A percentile compares a stretch with the other conserved stretches of the same genome.
Conservation (phyloP, 345 rosid genomes). For the Viola odorata region DNA sequence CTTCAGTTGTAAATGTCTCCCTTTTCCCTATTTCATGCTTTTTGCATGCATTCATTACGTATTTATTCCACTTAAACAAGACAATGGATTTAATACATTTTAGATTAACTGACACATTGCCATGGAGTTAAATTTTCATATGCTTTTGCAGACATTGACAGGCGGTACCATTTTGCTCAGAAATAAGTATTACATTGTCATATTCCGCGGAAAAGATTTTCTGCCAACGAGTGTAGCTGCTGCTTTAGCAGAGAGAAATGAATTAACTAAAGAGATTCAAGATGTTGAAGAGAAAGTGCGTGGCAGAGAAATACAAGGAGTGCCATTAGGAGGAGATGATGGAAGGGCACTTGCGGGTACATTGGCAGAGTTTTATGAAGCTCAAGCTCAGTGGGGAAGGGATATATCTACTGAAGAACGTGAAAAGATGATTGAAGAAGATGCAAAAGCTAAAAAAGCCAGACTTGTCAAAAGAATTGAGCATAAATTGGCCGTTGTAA, state of each 20-base stretch:
- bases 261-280: constrained; percentile 66
- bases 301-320: constrained; percentile 37
- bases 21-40: no score
- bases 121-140: background rate
- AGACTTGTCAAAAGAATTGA: constrained; percentile 66
- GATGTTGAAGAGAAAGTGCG: constrained; percentile 82
- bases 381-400: constrained; percentile 93
- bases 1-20: no score
- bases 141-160: constrained; percentile 55
- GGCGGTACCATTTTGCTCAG: constrained; percentile 92
- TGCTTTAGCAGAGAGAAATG: constrained; percentile 81
- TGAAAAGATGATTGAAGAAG: constrained; percentile 88
- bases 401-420: constrained; percentile 68
- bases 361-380: constrained; percentile 94
- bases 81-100: no score
- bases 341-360: constrained; percentile 77
- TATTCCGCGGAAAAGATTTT: constrained; percentile 98
- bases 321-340: constrained; percentile 41
- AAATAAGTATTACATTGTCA: constrained; percentile 86
- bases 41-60: no score
- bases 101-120: no score
- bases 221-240: constrained; percentile 80
- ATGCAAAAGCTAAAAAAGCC: constrained; percentile 54
- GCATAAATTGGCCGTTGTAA: constrained; percentile 84
- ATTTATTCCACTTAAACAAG: no score